Conservation (phyloP, 306 rosid genomes). For the Arachis hypogaea region DNA sequence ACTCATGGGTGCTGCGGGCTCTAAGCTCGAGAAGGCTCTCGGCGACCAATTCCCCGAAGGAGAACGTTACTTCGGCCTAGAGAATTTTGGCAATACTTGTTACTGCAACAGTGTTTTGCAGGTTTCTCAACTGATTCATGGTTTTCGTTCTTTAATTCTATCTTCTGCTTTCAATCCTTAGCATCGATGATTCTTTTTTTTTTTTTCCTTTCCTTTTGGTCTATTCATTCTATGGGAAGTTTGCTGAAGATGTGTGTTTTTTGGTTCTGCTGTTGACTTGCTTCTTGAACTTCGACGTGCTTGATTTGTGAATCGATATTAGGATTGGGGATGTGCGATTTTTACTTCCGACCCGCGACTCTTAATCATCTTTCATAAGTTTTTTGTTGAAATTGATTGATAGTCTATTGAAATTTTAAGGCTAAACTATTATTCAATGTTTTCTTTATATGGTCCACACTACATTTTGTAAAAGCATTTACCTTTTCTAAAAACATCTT, state of each 20-base stretch:
- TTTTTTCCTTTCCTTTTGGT: not conserved
- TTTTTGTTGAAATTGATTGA: conserved; percentile 1
- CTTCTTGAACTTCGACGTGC: not conserved
- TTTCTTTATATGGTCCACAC: not conserved
- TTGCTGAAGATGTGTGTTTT: not conserved
- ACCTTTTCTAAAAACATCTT: conserved; percentile 6
- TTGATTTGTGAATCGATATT: conserved; percentile 2
- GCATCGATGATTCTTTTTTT: not conserved
- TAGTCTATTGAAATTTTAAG: not conserved
- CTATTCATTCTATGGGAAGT: conserved; percentile 14
- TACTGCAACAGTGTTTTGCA: conserved; percentile 99
- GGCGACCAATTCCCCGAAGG: conserved; percentile 99
- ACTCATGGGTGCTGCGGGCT: conserved; percentile 96
- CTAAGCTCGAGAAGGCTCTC: conserved; percentile 98
- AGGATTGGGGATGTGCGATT: conserved; percentile 11
- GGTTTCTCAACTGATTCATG: conserved; percentile 46
- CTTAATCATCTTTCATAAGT: not conserved
- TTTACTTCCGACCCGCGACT: not conserved
- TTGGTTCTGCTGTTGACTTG: conserved; percentile 12
- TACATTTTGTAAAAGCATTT: not conserved
- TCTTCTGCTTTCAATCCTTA: not conserved
- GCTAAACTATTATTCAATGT: not conserved
- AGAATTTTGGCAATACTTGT: conserved; percentile 98
- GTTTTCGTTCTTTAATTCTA: not conserved
- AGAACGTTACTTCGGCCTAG: conserved; percentile 96